Base-by-base conservation (phyloP, 2,329 filamentous ascomycete genomes). In the Aspergillus felis region DNA sequence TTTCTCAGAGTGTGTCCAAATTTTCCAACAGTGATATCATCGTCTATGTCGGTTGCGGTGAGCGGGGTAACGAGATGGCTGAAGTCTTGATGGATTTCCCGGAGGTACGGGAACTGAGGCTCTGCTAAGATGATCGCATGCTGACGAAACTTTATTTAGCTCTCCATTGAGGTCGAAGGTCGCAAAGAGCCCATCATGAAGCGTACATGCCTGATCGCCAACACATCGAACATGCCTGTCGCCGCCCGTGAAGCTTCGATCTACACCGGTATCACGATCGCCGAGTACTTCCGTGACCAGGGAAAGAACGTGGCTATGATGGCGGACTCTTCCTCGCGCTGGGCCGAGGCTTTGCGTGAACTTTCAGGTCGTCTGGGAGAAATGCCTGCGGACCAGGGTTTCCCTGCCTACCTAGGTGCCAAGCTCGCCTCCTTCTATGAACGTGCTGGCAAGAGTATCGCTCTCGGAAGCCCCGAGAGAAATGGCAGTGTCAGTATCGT, bases 21-120 rank as follows among this genome's bases (percentile, higher is more conserved):
- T 99, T 99, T 82, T 99, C 94, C 72, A 99, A 99, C 87, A 94
- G 90, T 76, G 94, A 99, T 75, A 91, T 97, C 71, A 99, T 99
- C 67, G 90, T 99, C 68, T 99, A 99, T 74, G 94, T 99, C 59
- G 94, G 94, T 59, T 88, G 83, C 66, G 91, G 92, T 68, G 94
- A 99, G 80, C 90, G 94, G 68, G 94, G 94, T 66, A 99, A 99
- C 74, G 94, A 99, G 79, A 99, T 99, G 94, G 94, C 94, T 63
- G 94, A 99, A 84, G 94, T 99, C 67, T 84, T 99, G 84, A 97
- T 97, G 90, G 94, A 99, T 79, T 99, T 99, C 83, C 94, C 94
- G 58, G 92, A 97, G 73, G 83, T 84, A 72, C 57, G 71, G 57
- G 38, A 22, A 44, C 3, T 42, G 10, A 44, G 4, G 24, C 27